phyloP scores from a whole-genome alignment of 1,284 basidiomycete genomes.

The Vanrija sp. region DNA sequence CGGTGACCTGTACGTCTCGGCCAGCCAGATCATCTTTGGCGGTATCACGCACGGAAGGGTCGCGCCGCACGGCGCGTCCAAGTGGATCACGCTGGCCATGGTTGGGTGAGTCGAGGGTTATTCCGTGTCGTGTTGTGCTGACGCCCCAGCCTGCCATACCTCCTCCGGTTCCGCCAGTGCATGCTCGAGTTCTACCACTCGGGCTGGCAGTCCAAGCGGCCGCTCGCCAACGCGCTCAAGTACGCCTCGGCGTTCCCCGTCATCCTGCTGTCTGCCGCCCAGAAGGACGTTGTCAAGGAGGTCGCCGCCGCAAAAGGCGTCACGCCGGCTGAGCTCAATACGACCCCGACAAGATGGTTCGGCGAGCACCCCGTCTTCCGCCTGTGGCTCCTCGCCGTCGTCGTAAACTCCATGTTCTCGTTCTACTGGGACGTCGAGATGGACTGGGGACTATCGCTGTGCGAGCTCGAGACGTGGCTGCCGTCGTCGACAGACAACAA shows the following conservation, averaged over 20 bases:
- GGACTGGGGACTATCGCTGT: conserved; percentile 89
- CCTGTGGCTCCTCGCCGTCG: conserved; percentile 79
- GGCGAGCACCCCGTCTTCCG: conserved; percentile 73
- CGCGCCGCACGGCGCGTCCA: conserved; percentile 58
- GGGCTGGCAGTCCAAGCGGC: conserved; percentile 62
- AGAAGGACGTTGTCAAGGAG: conserved; percentile 63
- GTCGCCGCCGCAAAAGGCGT: conserved; percentile 55
- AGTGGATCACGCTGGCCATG: conserved; percentile 73
- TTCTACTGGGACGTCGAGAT: conserved; percentile 99
- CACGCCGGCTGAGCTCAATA: conserved; percentile 39
- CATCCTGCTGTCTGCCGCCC: conserved; percentile 85
- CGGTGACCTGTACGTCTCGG: conserved; percentile 86
- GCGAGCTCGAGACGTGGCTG: conserved; percentile 54
- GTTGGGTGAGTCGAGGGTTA: conserved; percentile 67
- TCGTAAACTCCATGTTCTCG: conserved; percentile 86
- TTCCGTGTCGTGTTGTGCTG: not conserved
- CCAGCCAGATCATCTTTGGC: conserved; percentile 65
- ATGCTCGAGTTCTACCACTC: conserved; percentile 75
- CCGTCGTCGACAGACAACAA: not conserved
- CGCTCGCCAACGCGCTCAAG: conserved; percentile 91
- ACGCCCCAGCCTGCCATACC: conserved; percentile 71
- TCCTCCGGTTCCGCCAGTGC: conserved; percentile 89
- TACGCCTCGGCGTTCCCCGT: conserved; percentile 98
- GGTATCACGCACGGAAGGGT: conserved; percentile 67
- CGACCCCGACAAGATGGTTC: conserved; percentile 59